phyloP scores from a whole-genome alignment of 306 rosid genomes.

The Rosa lucieae region DNA sequence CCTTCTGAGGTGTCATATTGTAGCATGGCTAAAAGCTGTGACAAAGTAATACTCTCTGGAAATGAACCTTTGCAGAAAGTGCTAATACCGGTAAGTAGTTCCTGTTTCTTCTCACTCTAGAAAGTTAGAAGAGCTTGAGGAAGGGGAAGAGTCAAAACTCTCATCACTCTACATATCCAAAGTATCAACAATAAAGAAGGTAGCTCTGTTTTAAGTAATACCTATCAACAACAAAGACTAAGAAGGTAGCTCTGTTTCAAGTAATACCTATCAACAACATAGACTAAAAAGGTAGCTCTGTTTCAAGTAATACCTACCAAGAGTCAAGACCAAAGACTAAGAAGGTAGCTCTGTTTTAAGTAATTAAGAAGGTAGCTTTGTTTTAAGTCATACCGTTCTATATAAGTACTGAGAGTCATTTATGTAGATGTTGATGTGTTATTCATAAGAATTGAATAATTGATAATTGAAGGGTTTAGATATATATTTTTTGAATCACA shows the following conservation, averaged over 20 bases:
- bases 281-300: no score
- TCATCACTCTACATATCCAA: not conserved
- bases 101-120: not conserved
- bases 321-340: no score
- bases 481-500: no score
- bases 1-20: not conserved
- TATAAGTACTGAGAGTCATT: not conserved
- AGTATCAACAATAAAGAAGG: not conserved
- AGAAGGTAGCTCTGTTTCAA: not conserved
- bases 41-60: not conserved
- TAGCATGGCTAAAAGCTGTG: not conserved
- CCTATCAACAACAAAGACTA: no score
- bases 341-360: no score
- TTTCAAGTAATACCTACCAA: no score
- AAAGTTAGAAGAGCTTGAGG: not conserved
- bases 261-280: no score
- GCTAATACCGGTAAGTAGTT: not conserved
- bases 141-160: not conserved
- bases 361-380: no score
- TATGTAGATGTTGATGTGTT: not conserved
- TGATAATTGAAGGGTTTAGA: not conserved
- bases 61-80: not conserved
- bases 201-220: not conserved
- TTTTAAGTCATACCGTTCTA: no score
- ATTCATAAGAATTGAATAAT: not conserved